Evolutionary conservation across 805 yeast genomes (phyloP).

Genomic region (Zygosaccharomyces siamensis): DNA sequence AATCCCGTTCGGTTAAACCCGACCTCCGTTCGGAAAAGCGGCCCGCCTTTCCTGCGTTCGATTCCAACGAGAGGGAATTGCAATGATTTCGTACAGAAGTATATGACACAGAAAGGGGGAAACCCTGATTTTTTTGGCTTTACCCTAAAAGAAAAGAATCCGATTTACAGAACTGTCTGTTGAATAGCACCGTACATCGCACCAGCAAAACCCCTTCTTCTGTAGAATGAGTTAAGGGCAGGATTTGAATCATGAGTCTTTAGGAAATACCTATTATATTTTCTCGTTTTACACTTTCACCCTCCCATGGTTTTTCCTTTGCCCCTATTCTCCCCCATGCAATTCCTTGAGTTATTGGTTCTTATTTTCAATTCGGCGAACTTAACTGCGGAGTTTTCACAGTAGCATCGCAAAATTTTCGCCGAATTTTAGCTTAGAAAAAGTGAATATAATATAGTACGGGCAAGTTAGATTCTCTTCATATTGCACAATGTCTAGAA

Average conservation of each 20-base stretch:
- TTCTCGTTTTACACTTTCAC: too few relatives aligned
- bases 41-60: not conserved
- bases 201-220: too few relatives aligned
- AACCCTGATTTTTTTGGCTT: too few relatives aligned
- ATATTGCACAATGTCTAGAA: not conserved
- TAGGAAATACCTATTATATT: too few relatives aligned
- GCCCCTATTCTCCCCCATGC: not conserved
- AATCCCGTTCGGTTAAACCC: slow-evolving; percentile 3
- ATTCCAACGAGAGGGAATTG: not conserved
- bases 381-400: not conserved
- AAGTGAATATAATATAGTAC: not conserved
- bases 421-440: not conserved
- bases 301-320: not conserved
- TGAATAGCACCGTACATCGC: too few relatives aligned
- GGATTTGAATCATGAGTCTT: too few relatives aligned
- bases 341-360: not conserved
- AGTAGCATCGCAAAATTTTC: not conserved
- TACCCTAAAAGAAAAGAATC: too few relatives aligned
- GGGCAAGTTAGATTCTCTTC: not conserved
- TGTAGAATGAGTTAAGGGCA: too few relatives aligned
- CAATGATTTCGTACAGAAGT: too few relatives aligned
- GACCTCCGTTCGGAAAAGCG: not conserved
- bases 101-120: too few relatives aligned
- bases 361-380: not conserved
- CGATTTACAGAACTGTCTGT: too few relatives aligned